A percentile compares a stretch with the other conserved stretches of the same genome.
Evolutionary conservation across 2,329 filamentous ascomycete genomes (phyloP).

Genomic region (Ceratocystis cubensis): DNA sequence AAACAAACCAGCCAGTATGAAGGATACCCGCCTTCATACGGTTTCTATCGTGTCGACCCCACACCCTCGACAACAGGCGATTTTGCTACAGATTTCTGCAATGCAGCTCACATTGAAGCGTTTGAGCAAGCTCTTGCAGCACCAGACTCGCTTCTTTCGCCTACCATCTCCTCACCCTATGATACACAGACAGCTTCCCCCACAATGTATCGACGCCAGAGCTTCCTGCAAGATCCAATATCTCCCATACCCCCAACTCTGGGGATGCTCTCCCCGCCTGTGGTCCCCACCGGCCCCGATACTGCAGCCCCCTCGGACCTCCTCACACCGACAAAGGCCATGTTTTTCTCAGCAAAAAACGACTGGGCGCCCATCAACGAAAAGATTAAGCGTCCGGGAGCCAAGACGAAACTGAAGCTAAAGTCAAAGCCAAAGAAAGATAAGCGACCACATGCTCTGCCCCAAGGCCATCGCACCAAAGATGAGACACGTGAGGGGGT

Average conservation of each 20-base stretch:
- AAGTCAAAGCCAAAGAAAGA: constrained; percentile 26
- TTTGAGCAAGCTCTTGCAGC: constrained; percentile 75
- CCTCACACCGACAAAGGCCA: constrained; percentile 27
- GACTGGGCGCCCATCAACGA: constrained; percentile 89
- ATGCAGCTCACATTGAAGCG: constrained; percentile 56
- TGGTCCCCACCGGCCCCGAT: constrained; percentile 25
- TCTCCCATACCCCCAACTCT: constrained; percentile 19
- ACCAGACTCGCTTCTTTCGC: constrained; percentile 57
- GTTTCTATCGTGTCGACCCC: constrained; percentile 51
- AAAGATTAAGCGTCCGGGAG: constrained; percentile 40
- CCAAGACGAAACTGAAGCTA: constrained; percentile 21
- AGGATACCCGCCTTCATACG: constrained; percentile 32
- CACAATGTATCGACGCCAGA: constrained; percentile 25
- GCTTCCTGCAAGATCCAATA: background rate
- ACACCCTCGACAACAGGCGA: constrained; percentile 65
- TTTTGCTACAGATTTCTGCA: constrained; percentile 63
- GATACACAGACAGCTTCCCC: constrained; percentile 25
- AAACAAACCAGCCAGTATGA: background rate
- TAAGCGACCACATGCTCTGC: constrained; percentile 24
- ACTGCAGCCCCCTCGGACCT: constrained; percentile 23
- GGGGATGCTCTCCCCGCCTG: constrained; percentile 29
- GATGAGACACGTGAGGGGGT: constrained; percentile 94
- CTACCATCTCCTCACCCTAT: constrained; percentile 38
- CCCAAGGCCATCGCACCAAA: constrained; percentile 49
- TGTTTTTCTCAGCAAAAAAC: constrained; percentile 79